These are phyloP conservation scores for Irpex rosettiformis DNA, from an alignment of 1,284 basidiomycete species.

Conservation along the genomic window DNA sequence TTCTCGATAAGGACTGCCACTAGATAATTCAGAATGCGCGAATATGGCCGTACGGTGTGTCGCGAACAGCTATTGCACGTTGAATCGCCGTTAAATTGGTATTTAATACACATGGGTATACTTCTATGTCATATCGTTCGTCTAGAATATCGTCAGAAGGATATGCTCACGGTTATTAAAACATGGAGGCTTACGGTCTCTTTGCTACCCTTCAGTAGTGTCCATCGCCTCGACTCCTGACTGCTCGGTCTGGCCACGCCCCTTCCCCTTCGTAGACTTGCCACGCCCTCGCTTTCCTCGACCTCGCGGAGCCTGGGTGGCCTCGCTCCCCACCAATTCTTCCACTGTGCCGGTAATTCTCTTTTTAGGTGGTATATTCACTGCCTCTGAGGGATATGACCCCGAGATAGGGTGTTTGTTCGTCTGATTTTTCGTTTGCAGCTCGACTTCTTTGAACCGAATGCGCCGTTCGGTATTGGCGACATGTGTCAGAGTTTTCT, in stretches of 20 bases:
- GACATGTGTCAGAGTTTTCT: slow-evolving; percentile 47
- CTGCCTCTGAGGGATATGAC: slow-evolving; percentile 1
- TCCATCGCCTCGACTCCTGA: background rate
- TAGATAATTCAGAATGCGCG: too few relatives aligned
- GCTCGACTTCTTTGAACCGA: slow-evolving; percentile 58
- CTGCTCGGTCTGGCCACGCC: background rate
- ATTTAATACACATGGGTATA: slow-evolving; percentile 1
- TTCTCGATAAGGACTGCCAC: too few relatives aligned
- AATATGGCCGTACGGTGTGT: too few relatives aligned
- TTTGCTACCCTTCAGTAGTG: background rate
- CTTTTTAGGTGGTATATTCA: slow-evolving; percentile 2
- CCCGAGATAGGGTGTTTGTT: background rate
- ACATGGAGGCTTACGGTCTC: background rate
- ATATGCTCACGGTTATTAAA: background rate
- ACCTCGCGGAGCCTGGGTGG: slow-evolving; percentile 4
- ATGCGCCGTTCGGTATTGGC: slow-evolving; percentile 60
- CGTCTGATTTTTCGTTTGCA: slow-evolving; percentile 32
- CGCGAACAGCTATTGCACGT: too few relatives aligned
- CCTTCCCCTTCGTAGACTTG: slow-evolving; percentile 11
- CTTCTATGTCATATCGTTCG: background rate
- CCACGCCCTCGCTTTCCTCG: slow-evolving; percentile 8
- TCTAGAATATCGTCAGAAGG: background rate
- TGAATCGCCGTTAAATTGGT: background rate
- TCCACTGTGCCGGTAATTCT: slow-evolving; percentile 9
- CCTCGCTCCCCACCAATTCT: slow-evolving; percentile 12